Evolutionary conservation across 2,329 filamentous ascomycete genomes (phyloP).

Genomic region (Monosporascus sp.): DNA sequence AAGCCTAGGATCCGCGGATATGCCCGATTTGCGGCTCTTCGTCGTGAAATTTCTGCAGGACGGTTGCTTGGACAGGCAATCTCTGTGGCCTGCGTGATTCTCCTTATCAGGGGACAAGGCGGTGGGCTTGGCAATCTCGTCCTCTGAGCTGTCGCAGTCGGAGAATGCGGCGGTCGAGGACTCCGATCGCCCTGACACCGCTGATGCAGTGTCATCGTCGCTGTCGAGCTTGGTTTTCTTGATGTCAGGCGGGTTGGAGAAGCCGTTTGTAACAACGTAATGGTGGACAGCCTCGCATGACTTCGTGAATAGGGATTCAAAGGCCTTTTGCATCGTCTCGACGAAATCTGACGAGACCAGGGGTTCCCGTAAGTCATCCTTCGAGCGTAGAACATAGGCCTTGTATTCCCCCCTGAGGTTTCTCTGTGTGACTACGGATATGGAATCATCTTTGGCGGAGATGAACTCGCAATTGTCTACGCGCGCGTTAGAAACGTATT

Average conservation of each 20-base stretch:
- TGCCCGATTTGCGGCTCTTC: constrained; percentile 1
- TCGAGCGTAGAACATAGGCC: constrained; percentile 20
- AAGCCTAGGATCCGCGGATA: neutral
- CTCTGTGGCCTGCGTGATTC: neutral
- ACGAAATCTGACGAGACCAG: constrained; percentile 19
- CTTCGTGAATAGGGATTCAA: constrained; percentile 22
- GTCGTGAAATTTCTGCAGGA: neutral
- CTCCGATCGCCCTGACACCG: constrained; percentile 18
- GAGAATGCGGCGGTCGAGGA: constrained; percentile 19
- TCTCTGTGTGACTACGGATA: constrained; percentile 20
- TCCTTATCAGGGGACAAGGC: neutral
- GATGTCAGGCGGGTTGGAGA: constrained; percentile 13
- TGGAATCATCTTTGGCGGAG: constrained; percentile 17
- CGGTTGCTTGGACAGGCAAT: neutral
- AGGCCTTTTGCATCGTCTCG: constrained; percentile 12
- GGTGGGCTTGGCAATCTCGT: constrained; percentile 16
- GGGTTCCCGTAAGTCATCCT: constrained; percentile 14
- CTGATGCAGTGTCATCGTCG: constrained; percentile 18
- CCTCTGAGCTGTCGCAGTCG: constrained; percentile 21
- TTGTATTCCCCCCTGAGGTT: constrained; percentile 15
- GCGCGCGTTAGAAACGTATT: neutral
- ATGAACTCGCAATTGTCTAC: constrained; percentile 27
- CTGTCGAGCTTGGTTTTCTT: constrained; percentile 10
- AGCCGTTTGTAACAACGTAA: constrained; percentile 22
- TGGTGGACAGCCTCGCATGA: constrained; percentile 24